phyloP scores from a whole-genome alignment of 2,329 filamentous ascomycete genomes.

The Epicoccum sorghinum region DNA sequence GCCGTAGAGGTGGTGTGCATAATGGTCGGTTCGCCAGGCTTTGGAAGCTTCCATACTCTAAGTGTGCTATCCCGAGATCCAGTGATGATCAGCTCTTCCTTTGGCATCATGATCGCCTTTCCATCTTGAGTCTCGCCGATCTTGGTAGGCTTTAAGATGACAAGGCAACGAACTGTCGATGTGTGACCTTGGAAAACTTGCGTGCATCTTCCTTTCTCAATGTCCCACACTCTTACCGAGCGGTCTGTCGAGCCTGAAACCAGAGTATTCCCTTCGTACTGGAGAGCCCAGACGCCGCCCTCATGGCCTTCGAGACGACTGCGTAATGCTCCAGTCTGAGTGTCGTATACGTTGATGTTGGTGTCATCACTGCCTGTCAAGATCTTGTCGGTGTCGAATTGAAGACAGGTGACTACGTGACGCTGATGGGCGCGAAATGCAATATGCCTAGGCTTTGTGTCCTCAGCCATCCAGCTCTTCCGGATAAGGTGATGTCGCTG shows the following conservation, averaged over 20 bases:
- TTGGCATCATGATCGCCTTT: slow-evolving; percentile 83
- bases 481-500: slow-evolving; percentile 90
- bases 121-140: slow-evolving; percentile 75
- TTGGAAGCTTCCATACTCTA: slow-evolving; percentile 91
- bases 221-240: slow-evolving; percentile 99
- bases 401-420: slow-evolving; percentile 95
- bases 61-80: slow-evolving; percentile 94
- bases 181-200: slow-evolving; percentile 98
- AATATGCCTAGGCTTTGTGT: slow-evolving; percentile 85
- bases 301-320: slow-evolving; percentile 91
- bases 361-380: slow-evolving; percentile 97
- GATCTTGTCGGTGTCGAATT: slow-evolving; percentile 98
- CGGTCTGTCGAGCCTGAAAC: slow-evolving; percentile 96
- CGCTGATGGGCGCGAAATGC: slow-evolving; percentile 96
- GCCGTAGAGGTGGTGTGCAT: slow-evolving; percentile 80
- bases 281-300: slow-evolving; percentile 95
- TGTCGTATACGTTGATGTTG: slow-evolving; percentile 97
- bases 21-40: slow-evolving; percentile 75
- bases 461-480: slow-evolving; percentile 85
- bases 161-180: slow-evolving; percentile 92
- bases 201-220: slow-evolving; percentile 87
- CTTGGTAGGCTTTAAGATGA: slow-evolving; percentile 88
- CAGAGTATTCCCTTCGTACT: slow-evolving; percentile 93
- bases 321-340: slow-evolving; percentile 85
- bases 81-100: slow-evolving; percentile 94